phyloP scores from a whole-genome alignment of 768 basidiomycete genomes.

The Collybiopsis luxurians region DNA sequence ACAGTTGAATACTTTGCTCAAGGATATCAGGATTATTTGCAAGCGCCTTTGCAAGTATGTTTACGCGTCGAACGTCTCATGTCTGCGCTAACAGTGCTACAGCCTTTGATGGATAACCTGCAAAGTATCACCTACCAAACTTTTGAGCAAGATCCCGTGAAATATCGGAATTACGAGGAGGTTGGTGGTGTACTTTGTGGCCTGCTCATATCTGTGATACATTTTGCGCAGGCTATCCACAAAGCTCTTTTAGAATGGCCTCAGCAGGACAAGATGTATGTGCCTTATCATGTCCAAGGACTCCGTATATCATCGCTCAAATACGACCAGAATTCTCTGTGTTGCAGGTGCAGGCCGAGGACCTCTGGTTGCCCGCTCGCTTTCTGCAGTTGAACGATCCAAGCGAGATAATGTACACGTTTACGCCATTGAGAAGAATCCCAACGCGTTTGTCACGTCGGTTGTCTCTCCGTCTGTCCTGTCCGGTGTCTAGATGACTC shows the following conservation, averaged over 20 bases:
- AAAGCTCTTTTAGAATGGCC: constrained; percentile 76
- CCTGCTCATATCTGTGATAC: constrained; percentile 7
- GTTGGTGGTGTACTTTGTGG: constrained; percentile 32
- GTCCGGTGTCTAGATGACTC: constrained; percentile 5
- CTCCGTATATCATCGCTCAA: not conserved
- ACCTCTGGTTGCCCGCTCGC: constrained; percentile 82
- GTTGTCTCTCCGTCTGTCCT: constrained; percentile 24
- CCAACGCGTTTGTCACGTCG: constrained; percentile 92
- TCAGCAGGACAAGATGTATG: constrained; percentile 60
- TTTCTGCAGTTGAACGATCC: constrained; percentile 72
- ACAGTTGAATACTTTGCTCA: constrained; percentile 89
- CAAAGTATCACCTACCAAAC: constrained; percentile 96
- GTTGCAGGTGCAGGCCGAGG: constrained; percentile 96
- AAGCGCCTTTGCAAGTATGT: constrained; percentile 86
- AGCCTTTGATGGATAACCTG: constrained; percentile 98
- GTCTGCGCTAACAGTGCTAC: constrained; percentile 12
- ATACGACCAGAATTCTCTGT: constrained; percentile 65
- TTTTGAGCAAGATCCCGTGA: constrained; percentile 97
- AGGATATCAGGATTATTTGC: constrained; percentile 93
- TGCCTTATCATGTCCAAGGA: constrained; percentile 7
- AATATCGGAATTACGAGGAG: constrained; percentile 95
- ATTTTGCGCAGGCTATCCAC: constrained; percentile 64
- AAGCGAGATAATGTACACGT: constrained; percentile 54
- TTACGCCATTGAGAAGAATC: constrained; percentile 96
- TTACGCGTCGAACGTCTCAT: constrained; percentile 1